A percentile compares a stretch with the other conserved stretches of the same genome.
Conservation (phyloP, 2,329 filamentous ascomycete genomes). For the Sporothrix schenckii region DNA sequence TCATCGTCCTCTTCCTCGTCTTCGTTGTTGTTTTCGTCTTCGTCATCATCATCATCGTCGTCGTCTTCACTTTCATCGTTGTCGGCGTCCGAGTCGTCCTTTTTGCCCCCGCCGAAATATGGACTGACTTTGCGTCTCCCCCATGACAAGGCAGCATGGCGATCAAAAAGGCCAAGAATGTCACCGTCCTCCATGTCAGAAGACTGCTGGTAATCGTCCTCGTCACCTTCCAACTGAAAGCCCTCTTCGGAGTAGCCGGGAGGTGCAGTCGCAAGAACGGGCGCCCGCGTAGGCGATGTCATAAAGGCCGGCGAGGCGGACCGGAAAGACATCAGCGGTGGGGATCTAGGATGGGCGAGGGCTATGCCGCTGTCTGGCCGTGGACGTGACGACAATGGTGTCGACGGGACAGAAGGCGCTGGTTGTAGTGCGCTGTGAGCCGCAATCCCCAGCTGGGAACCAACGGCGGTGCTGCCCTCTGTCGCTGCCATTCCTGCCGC, state of each 20-base stretch:
- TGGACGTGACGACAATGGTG: slow-evolving; percentile 9
- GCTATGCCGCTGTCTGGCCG: slow-evolving; percentile 17
- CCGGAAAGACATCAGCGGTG: slow-evolving; percentile 45
- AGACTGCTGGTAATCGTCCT: slow-evolving; percentile 43
- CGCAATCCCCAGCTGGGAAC: not conserved
- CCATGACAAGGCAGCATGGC: slow-evolving; percentile 42
- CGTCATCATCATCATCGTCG: slow-evolving; percentile 49
- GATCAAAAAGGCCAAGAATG: slow-evolving; percentile 59
- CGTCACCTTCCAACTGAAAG: slow-evolving; percentile 44
- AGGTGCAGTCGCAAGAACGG: slow-evolving; percentile 32
- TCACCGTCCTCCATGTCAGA: slow-evolving; percentile 49
- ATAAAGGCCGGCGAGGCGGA: slow-evolving; percentile 44
- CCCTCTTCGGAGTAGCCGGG: slow-evolving; percentile 33
- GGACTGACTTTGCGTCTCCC: slow-evolving; percentile 46
- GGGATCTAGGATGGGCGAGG: slow-evolving; percentile 12
- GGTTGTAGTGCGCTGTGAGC: slow-evolving; percentile 2
- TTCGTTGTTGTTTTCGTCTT: slow-evolving; percentile 53
- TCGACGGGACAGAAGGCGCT: slow-evolving; percentile 9
- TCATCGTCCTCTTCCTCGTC: slow-evolving; percentile 47
- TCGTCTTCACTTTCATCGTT: slow-evolving; percentile 53
- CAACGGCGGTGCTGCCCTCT: not conserved
- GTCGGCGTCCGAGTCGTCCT: slow-evolving; percentile 51
- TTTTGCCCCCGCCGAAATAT: slow-evolving; percentile 49
- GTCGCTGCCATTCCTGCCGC: not conserved
- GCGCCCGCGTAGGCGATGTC: slow-evolving; percentile 28